Base-by-base conservation (phyloP, 2,329 filamentous ascomycete species). In the Escovopsis sp. region DNA sequence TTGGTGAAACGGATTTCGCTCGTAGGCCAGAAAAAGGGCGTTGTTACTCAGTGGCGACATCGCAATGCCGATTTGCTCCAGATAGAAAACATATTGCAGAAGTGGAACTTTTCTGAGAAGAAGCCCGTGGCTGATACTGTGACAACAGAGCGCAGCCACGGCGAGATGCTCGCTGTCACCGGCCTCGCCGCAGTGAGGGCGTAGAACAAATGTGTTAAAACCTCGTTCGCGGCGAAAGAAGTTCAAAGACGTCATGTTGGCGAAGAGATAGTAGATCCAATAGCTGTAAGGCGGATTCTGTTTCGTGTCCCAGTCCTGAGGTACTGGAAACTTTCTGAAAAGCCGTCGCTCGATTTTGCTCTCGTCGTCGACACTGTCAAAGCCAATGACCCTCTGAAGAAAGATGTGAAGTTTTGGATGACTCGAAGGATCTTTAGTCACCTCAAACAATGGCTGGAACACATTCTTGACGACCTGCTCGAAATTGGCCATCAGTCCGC, bases 11-110 rank as follows among this genome's bases (percentile, higher is more conserved):
- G 91, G 91, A 53, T 98, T 98, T 45, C 93, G 80, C 61, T 98
- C 91, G 56, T 98, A 96, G 1, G 89, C 87, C 41, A 98, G 67
- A 65, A 98, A 98, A 30, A 98, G 66, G 0, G 91, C 91, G 54
- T 98, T 98, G 67, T 98, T 98, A 61, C 87, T 94, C 38, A 98
- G 72, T 3, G 91, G 91, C n/a, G 89, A 96, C 91, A 98, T 98
- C 47, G 91, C 91, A 48, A 98, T 91, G 45, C 91, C 91, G 48
- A 98, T 95, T 58, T 96, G 89, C 57, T 98, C 88, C 18, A 98
- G 76, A 55, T 98, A 98, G 66, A 94, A 98, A 40, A 96, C 78
- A 61, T 98, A 98, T 61, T 98, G 91, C 43, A 98, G 66, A 46
- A 98, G 66, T 2, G 91, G 91, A 3, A 96, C 88, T 59, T 98